Percentiles rank a stretch among this genome's conserved stretches.
phyloP scores from a whole-genome alignment of 2,329 filamentous ascomycete genomes.

The Daldinia sp. region DNA sequence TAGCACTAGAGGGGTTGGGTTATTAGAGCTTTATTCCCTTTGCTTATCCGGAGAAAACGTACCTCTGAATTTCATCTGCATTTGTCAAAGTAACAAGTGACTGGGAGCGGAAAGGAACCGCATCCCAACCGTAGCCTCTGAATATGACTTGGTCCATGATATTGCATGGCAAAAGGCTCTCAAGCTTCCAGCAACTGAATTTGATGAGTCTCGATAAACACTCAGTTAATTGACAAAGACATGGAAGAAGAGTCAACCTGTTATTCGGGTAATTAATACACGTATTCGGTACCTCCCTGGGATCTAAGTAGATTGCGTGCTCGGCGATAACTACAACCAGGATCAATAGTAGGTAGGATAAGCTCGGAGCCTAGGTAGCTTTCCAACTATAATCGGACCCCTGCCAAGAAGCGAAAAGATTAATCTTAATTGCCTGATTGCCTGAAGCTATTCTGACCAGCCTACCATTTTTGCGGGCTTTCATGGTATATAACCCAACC shows the following conservation, averaged over 20 bases:
- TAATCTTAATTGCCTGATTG: slow-evolving; percentile 26
- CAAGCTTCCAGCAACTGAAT: neutral
- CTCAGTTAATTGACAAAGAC: neutral
- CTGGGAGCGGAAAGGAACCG: slow-evolving; percentile 47
- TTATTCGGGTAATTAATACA: slow-evolving; percentile 33
- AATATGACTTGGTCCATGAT: slow-evolving; percentile 50
- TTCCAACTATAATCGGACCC: slow-evolving; percentile 5
- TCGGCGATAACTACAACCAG: slow-evolving; percentile 9
- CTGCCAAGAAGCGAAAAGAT: slow-evolving; percentile 21
- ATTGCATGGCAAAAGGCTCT: slow-evolving; percentile 28
- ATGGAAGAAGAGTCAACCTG: slow-evolving; percentile 15
- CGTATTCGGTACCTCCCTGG: neutral
- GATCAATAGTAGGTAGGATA: too few species aligned
- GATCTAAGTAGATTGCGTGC: neutral
- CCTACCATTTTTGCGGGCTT: neutral
- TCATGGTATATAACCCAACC: neutral
- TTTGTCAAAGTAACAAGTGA: slow-evolving; percentile 40
- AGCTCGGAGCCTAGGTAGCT: slow-evolving; percentile 11
- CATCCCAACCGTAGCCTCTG: slow-evolving; percentile 50
- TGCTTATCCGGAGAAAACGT: slow-evolving; percentile 10
- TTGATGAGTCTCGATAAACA: slow-evolving; percentile 14
- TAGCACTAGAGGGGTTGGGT: slow-evolving; percentile 11
- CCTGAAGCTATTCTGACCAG: slow-evolving; percentile 22
- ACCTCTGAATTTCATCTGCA: slow-evolving; percentile 15
- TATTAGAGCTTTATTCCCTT: slow-evolving; percentile 17